Base-by-base conservation (phyloP, 345 rosid genomes). In the Eucalyptus tenuipes region DNA sequence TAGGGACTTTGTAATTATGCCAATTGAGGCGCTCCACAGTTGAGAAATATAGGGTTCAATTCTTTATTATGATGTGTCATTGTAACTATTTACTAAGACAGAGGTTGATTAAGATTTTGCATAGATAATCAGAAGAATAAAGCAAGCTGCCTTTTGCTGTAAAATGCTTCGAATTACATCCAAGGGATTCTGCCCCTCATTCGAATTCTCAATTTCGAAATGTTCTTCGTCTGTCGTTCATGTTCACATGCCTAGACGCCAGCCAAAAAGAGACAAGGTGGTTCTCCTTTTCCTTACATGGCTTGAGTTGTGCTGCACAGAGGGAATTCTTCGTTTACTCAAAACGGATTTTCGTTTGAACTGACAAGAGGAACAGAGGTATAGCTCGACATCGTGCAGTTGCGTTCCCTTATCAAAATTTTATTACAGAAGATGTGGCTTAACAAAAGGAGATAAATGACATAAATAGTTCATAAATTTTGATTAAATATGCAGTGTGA, bases 1-100 rank as follows among this genome's bases (percentile, higher is more conserved):
- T 88, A 64, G 94, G 94, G 86, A 89, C 89, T 50, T 47, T 92
- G 95, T 93, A 94, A 94, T 91, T 95, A 89, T 87, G 66, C 71
- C 61, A 86, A 64, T 75, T 89, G 75, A 25, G 55, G 90, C 64
- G 91, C 91, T 88, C 89, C 92, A 86, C 91, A 90, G 89, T 87
- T 87, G 59, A 90, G 88, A 90, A 50, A 11, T 55, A 86, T 81
- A 57, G 88, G 71, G n/a, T 24, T 15, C 82, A 81, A 64, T 87
- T 90, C 89, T 88, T 52, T 42, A 33, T 88, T 84, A 45, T 75
- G 84, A 75, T 75, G 84, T 75, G 47, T 75, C 47, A 40, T 75
- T 75, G 84, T 75, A 75, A 37, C 84, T 75, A 40, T 55, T 55
- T 16, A 45, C 87, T 45, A 49, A 31, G 75, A 84, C 52, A 84